A percentile compares a stretch with the other conserved stretches of the same genome.
phyloP scores from a whole-genome alignment of 1,284 basidiomycete genomes.

The Cryptococcus hybrid region DNA sequence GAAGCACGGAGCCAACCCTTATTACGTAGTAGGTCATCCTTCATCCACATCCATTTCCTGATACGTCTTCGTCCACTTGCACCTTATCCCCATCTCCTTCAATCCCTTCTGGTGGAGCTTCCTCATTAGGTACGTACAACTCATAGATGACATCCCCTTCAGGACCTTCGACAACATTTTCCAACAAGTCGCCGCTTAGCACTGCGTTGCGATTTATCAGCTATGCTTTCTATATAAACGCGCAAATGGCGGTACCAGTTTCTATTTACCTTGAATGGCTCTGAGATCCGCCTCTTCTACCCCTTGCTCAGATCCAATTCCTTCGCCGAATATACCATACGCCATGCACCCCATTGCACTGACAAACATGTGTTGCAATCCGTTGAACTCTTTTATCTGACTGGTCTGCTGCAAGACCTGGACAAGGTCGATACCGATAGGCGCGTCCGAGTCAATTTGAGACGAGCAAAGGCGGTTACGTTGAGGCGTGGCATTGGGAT shows the following conservation, averaged over 20 bases:
- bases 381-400: conserved; percentile 55
- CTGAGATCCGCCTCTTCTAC: conserved; percentile 18
- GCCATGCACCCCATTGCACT: conserved; percentile 71
- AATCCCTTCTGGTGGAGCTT: conserved; percentile 9
- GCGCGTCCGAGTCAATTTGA: conserved; percentile 9
- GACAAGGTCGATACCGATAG: conserved; percentile 34
- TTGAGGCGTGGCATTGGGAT: neutral
- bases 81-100: conserved; percentile 9
- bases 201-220: conserved; percentile 51
- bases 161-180: conserved; percentile 70
- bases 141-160: conserved; percentile 65
- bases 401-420: conserved; percentile 16
- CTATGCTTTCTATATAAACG: neutral
- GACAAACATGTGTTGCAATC: conserved; percentile 70
- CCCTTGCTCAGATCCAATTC: conserved; percentile 1
- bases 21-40: too few relatives aligned
- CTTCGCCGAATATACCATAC: conserved; percentile 61
- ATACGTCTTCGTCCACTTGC: conserved; percentile 11
- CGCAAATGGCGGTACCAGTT: too few relatives aligned
- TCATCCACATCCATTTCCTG: conserved; percentile 2
- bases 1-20: too few relatives aligned
- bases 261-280: conserved; percentile 37
- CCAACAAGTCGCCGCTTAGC: conserved; percentile 65
- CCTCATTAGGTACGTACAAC: conserved; percentile 53
- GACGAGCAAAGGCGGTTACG: neutral